These are phyloP conservation scores for Epichloe amarillans DNA, from an alignment of 2,329 filamentous ascomycete species.

Conservation along the genomic window DNA sequence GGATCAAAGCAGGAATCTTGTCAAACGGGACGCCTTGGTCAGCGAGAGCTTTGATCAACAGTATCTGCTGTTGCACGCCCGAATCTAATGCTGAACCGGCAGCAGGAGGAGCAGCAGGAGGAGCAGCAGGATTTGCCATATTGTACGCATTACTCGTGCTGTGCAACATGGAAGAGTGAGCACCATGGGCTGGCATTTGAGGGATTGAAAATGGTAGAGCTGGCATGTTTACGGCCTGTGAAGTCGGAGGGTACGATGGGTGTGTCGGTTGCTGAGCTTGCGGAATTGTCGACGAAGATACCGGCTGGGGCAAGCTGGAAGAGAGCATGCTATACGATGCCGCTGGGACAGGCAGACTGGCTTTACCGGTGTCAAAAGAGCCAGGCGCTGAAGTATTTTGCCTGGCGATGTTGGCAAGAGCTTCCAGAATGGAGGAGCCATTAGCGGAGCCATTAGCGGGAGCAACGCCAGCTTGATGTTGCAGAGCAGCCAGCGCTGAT, in stretches of 20 bases:
- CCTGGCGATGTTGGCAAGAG: conserved; percentile 67
- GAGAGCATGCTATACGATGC: conserved; percentile 27
- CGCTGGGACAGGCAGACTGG: conserved; percentile 26
- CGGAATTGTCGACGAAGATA: conserved; percentile 16
- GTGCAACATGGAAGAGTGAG: conserved; percentile 16
- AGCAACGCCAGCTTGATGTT: conserved; percentile 22
- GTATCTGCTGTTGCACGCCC: conserved; percentile 55
- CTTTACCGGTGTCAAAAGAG: conserved; percentile 23
- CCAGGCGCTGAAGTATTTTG: conserved; percentile 43
- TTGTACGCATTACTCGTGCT: conserved; percentile 13
- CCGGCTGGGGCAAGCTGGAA: conserved; percentile 18
- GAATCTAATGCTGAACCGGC: conserved; percentile 29
- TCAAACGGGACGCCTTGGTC: conserved; percentile 67
- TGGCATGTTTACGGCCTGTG: conserved; percentile 47
- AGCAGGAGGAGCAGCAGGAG: conserved; percentile 20
- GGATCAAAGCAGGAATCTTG: conserved; percentile 52
- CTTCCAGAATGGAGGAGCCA: conserved; percentile 56
- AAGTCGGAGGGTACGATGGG: conserved; percentile 27
- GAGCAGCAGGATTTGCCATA: conserved; percentile 21
- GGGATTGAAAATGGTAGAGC: conserved; percentile 29
- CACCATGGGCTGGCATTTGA: conserved; percentile 23
- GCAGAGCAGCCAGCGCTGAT: conserved; percentile 27
- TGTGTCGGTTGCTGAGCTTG: conserved; percentile 16
- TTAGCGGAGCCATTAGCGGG: conserved; percentile 33
- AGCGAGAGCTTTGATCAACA: conserved; percentile 61